A percentile compares a stretch with the other conserved stretches of the same genome.
phyloP scores from a whole-genome alignment of 2,329 filamentous ascomycete species.

The Bipolaris victoriae region DNA sequence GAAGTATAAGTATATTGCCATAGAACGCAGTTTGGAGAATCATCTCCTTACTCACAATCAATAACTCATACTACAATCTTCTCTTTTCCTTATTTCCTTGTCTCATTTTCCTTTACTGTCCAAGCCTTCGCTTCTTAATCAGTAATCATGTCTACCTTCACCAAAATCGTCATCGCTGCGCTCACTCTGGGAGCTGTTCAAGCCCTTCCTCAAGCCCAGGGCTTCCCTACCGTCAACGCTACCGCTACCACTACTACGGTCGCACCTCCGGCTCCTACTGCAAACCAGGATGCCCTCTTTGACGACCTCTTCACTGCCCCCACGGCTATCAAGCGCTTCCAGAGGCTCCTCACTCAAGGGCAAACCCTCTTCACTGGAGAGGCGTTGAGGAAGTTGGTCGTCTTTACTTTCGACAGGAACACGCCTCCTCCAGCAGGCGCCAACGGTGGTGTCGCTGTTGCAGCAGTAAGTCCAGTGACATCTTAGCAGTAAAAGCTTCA shows the following conservation, averaged over 20 bases:
- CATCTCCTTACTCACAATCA: slow-evolving; percentile 39
- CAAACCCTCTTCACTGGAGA: slow-evolving; percentile 39
- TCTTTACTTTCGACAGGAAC: slow-evolving; percentile 64
- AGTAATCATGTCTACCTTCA: slow-evolving; percentile 46
- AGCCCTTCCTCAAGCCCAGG: slow-evolving; percentile 36
- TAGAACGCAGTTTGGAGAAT: slow-evolving; percentile 8
- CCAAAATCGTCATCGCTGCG: slow-evolving; percentile 42
- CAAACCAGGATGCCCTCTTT: slow-evolving; percentile 36
- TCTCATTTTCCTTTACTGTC: slow-evolving; percentile 26
- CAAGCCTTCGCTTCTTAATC: slow-evolving; percentile 26
- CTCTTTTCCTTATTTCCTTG: slow-evolving; percentile 25
- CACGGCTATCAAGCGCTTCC: slow-evolving; percentile 49
- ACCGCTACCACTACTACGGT: slow-evolving; percentile 7
- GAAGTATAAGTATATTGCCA: slow-evolving; percentile 37
- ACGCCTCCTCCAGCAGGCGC: slow-evolving; percentile 55
- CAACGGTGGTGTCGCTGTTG: slow-evolving; percentile 56
- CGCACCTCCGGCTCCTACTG: slow-evolving; percentile 12
- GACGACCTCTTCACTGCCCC: slow-evolving; percentile 40
- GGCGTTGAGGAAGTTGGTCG: slow-evolving; percentile 55
- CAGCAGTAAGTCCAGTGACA: slow-evolving; percentile 28
- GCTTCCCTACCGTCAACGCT: slow-evolving; percentile 6
- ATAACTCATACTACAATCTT: slow-evolving; percentile 33
- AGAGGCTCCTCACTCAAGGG: slow-evolving; percentile 44
- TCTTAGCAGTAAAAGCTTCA: neutral
- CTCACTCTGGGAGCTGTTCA: slow-evolving; percentile 41